Base-by-base conservation (phyloP, 495 filamentous ascomycete genomes). In the Podospora anserina region DNA sequence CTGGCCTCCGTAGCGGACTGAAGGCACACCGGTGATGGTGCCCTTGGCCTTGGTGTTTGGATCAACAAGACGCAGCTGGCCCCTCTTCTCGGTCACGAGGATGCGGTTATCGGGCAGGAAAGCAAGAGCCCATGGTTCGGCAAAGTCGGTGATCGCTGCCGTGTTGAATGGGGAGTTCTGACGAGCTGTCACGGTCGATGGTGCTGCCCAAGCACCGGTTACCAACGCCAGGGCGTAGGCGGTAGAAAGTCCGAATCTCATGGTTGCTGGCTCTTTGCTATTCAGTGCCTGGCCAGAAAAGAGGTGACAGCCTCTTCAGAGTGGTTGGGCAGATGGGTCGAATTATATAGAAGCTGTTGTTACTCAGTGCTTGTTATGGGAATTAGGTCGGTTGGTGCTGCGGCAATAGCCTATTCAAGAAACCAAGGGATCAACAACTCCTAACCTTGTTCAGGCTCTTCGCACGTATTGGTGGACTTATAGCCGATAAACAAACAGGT, bases 21-120 rank as follows among this genome's bases (percentile, higher is more conserved):
- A 26, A 55, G 77, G 77, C 61, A 78, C 74, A 62, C 77, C 75
- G 39, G 75, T 77, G 74, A 78, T 74, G 63, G 72, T 74, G 28
- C 75, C 71, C 69, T 66, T 74, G 69, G 77, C 9, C 70, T 78
- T 78, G 68, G 72, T 71, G 68, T 67, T 28, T 64, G 77, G 72
- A 69, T 78, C 74, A 66, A 78, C 73, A 64, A 78, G 71, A 64
- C 65, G 68, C 23, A 78, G 68, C 66, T 78, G 72, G 62, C 77
- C 77, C 63, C 75, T 71, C 68, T 71, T 73, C 70, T 78, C 77
- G 67, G 72, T 78, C 60, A 78, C 73, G 71, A 78, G 73, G 72
- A 78, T 63, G 63, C 75, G 75, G 67, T 76, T 71, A 67, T 78
- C 77, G 49, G 77, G 77, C 64, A 78, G 71, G 72, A 78, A 78